These are phyloP conservation scores for Ceratopteris richardii DNA, from an alignment of 75 land plant genomes.

Conservation along the genomic window DNA sequence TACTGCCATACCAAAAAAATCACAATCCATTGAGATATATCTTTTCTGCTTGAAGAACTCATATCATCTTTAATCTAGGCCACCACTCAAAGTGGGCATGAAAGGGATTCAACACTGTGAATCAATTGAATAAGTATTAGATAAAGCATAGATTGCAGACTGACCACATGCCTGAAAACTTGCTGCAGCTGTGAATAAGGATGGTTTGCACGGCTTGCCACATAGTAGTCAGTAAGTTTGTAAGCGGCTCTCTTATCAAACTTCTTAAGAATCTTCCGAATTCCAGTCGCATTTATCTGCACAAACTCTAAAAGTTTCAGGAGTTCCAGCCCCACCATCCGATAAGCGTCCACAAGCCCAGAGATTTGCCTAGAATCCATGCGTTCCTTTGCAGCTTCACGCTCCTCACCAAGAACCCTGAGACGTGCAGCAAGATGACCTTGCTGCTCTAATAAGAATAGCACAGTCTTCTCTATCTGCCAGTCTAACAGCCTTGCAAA, in stretches of 20 bases:
- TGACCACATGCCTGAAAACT: slow-evolving; percentile 43
- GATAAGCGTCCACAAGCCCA: slow-evolving; percentile 23
- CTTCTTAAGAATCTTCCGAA: slow-evolving; percentile 39
- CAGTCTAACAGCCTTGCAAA: slow-evolving; percentile 27
- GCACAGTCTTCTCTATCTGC: slow-evolving; percentile 79
- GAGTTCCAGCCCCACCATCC: slow-evolving; percentile 26
- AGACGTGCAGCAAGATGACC: slow-evolving; percentile 62
- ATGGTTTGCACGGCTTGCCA: slow-evolving; percentile 38
- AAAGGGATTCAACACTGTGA: too few relatives aligned
- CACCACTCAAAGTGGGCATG: too few relatives aligned
- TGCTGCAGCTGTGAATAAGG: slow-evolving; percentile 47
- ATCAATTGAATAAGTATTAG: too few relatives aligned
- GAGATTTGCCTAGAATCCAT: neutral
- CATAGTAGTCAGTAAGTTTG: slow-evolving; percentile 37
- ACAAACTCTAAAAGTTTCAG: slow-evolving; percentile 32
- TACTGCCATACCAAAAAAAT: too few relatives aligned
- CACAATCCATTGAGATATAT: too few relatives aligned
- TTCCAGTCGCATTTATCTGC: slow-evolving; percentile 36
- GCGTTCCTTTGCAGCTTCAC: slow-evolving; percentile 10
- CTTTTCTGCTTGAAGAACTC: too few relatives aligned
- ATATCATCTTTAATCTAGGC: too few relatives aligned
- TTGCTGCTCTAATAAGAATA: slow-evolving; percentile 76
- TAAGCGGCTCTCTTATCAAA: slow-evolving; percentile 38
- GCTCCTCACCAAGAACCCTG: slow-evolving; percentile 44
- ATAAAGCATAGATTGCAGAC: neutral